These are phyloP conservation scores for Brassica cretica DNA, from an alignment of 345 rosid species.

Conservation along the genomic window DNA sequence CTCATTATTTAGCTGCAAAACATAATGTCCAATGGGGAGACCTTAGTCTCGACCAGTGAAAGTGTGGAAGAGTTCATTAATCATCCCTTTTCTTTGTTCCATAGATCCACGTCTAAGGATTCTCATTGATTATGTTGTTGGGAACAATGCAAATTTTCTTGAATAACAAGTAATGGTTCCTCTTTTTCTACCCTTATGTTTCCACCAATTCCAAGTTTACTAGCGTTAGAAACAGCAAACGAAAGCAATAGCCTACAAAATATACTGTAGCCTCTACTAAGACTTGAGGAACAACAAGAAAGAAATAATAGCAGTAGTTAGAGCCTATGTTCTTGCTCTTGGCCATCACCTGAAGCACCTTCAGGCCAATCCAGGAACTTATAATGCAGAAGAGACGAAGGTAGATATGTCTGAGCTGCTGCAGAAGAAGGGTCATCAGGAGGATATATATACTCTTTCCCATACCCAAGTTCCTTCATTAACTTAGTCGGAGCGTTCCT, in stretches of 20 bases:
- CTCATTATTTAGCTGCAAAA: constrained; percentile 93
- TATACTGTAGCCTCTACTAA: neutral
- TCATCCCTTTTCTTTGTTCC: constrained; percentile 7
- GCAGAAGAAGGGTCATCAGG: constrained; percentile 62
- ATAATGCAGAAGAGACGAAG: constrained; percentile 61
- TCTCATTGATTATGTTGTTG: constrained; percentile 12
- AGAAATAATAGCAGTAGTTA: neutral
- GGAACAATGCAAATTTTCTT: neutral
- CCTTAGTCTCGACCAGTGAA: constrained; percentile 56
- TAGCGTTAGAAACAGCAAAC: neutral
- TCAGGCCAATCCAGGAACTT: constrained; percentile 78
- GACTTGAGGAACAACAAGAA: neutral
- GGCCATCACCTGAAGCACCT: constrained; percentile 14
- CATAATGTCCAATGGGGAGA: constrained; percentile 97
- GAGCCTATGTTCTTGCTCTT: constrained; percentile 15
- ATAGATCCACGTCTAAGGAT: constrained; percentile 15
- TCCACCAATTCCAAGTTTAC: neutral
- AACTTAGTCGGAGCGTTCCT: constrained; percentile 84
- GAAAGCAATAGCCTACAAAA: constrained; percentile 5
- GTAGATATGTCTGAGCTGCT: constrained; percentile 55
- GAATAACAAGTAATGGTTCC: constrained; percentile 12
- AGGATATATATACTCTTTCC: constrained; percentile 72
- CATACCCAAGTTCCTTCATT: constrained; percentile 81
- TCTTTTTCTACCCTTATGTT: neutral
- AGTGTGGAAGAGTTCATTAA: neutral